These are phyloP conservation scores for Salvia splendens DNA, from an alignment of 257 asterid species.

Conservation along the genomic window DNA sequence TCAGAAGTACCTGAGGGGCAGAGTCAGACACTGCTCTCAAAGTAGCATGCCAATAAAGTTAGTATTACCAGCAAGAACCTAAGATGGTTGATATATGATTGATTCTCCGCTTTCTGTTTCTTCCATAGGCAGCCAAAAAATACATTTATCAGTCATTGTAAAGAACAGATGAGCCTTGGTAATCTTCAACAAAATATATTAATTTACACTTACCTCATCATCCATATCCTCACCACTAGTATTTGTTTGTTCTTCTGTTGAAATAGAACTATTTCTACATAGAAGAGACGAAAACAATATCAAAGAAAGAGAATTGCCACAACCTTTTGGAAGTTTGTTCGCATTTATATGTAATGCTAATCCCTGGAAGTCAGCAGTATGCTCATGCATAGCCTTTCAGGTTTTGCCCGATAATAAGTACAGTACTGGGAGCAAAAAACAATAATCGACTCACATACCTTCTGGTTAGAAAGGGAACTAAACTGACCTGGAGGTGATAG, in stretches of 20 bases:
- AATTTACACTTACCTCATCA: slow-evolving; percentile 49
- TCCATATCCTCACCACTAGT: slow-evolving; percentile 36
- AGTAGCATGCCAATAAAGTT: slow-evolving; percentile 25
- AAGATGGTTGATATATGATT: slow-evolving; percentile 59
- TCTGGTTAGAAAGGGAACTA: slow-evolving; percentile 23
- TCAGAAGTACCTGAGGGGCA: not conserved
- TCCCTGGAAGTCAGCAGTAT: slow-evolving; percentile 5
- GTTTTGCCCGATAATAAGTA: slow-evolving; percentile 6
- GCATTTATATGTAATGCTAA: too few relatives aligned
- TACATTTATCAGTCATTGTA: slow-evolving; percentile 2
- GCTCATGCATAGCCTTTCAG: slow-evolving; percentile 2
- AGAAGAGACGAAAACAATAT: slow-evolving; percentile 28
- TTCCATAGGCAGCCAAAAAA: slow-evolving; percentile 28
- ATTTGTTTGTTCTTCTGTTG: slow-evolving; percentile 40
- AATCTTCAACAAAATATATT: slow-evolving; percentile 17
- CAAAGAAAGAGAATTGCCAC: slow-evolving; percentile 7
- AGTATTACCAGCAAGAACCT: slow-evolving; percentile 73
- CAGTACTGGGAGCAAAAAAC: not conserved
- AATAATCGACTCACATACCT: not conserved
- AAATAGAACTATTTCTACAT: slow-evolving; percentile 40
- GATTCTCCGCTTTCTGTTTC: slow-evolving; percentile 49
- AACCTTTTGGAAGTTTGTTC: not conserved
- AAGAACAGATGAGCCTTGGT: slow-evolving; percentile 15
- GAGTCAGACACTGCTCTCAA: not conserved
- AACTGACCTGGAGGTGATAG: slow-evolving; percentile 44